Base-by-base conservation (phyloP, 495 filamentous ascomycete genomes). In the Friedmanniomyces simplex region DNA sequence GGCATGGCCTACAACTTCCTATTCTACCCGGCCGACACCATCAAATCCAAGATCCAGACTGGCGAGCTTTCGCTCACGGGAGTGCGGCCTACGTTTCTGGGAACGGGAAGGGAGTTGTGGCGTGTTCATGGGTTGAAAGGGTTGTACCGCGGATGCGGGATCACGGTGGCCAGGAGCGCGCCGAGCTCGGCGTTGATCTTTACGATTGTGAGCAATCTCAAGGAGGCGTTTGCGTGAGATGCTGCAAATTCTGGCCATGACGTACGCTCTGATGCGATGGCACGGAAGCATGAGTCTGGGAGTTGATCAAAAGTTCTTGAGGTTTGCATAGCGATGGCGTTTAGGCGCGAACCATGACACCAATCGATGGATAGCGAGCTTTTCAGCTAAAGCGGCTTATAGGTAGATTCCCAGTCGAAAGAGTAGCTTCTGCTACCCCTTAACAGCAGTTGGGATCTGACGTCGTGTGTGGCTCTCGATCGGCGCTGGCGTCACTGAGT, bases 111-210 rank as follows among this genome's bases (percentile, higher is more conserved):
- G 52, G 76, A 79, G 18, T 66, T 99, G 39, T 97, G 89, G 87
- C 77, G 74, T 54, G 78, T 87, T 60, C 83, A 90, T 57, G 94
- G 93, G 1, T 50, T 96, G 22, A 83, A 79, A 62, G 89, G 87
- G 7, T 72, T 99, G 59, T 99, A 97, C 71, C 79, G 91, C 45
- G 93, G 93, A 6, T 99, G 93, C 63, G 93, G 93, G 16, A 95
- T 97, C 55, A 99, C 93, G 10, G 88, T 91, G 42, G 74, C 80
- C 28, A 79, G 93, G 52, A 84, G 88, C 21, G 90, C 89, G 25
- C 93, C 93, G 0, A 95, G 90, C 66, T 94, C 88, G n/a, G 94
- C 91, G 36, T 87, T 97, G 64, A 99, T 99, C 55, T 99, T 98
- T 66, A 85, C 90, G 39, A 79, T 96, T 32, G 96, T 88, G 69